A percentile compares a stretch with the other conserved stretches of the same genome.
Evolutionary conservation across 2,329 filamentous ascomycete genomes (phyloP).

Genomic region (Fonsecaea nubica): DNA sequence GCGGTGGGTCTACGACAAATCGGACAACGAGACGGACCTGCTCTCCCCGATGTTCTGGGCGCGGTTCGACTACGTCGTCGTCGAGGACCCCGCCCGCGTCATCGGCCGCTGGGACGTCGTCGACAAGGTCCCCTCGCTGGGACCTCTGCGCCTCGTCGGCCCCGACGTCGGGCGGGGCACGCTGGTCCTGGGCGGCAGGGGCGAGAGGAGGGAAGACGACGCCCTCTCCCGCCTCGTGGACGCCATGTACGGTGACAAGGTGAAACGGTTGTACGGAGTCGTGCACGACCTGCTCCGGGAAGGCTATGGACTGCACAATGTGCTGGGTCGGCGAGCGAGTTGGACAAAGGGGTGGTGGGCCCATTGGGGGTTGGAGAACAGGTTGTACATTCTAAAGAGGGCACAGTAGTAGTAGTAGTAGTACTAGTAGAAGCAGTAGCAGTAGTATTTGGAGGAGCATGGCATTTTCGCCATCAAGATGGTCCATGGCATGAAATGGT

Average conservation of each 20-base stretch:
- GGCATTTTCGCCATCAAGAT: constrained; percentile 7
- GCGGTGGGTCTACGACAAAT: constrained; percentile 66
- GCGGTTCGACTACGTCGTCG: constrained; percentile 64
- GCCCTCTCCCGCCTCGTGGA: constrained; percentile 45
- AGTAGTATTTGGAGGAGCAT: neutral
- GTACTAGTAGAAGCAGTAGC: too few species aligned
- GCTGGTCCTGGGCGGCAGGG: constrained; percentile 36
- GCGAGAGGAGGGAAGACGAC: constrained; percentile 42
- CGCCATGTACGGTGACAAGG: constrained; percentile 22
- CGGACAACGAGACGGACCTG: constrained; percentile 57
- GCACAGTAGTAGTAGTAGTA: neutral
- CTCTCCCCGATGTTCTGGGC: constrained; percentile 62
- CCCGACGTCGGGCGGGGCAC: constrained; percentile 47
- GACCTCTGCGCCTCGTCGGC: constrained; percentile 56
- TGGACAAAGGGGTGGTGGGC: constrained; percentile 62
- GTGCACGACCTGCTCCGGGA: constrained; percentile 38
- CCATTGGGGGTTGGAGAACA: constrained; percentile 60
- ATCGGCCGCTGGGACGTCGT: constrained; percentile 62
- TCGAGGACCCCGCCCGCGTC: constrained; percentile 57
- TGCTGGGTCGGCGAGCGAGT: constrained; percentile 39
- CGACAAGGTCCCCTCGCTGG: constrained; percentile 59
- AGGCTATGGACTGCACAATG: constrained; percentile 42
- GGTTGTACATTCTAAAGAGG: constrained; percentile 58
- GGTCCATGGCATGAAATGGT: too few species aligned
- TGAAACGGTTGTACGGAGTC: constrained; percentile 42